Base-by-base conservation (phyloP, 352 stramenopile genomes). In the Globisporangium spiculum region DNA sequence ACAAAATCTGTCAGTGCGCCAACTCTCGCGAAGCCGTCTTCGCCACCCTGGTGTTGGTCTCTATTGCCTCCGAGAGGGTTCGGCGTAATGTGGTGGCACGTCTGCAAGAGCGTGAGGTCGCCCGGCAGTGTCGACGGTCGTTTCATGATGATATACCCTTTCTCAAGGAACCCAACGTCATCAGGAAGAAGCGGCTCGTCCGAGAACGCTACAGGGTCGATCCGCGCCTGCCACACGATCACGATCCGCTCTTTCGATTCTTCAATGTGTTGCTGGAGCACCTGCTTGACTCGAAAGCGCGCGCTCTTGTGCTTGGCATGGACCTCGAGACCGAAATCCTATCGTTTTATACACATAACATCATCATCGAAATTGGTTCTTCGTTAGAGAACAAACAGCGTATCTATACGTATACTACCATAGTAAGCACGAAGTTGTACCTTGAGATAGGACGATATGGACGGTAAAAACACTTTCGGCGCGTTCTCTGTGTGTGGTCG, bases 121-220 rank as follows among this genome's bases (percentile, higher is more conserved):
- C 53, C 67, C 8, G 34, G 44, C 7, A 52, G 24, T 22, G 58
- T 26, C 54, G 57, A 44, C 60, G 52, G n/a, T 27, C 67, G 71
- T 52, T 77, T 70, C 18, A 85, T 67, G 36, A 85, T 61, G 27
- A 80, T 52, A 71, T 75, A 89, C 0, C 75, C 77, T 46, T 74
- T 72, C 62, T 86, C 78, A 18, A 79, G 68, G 60, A 89, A 81
- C 22, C 63, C 63, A 22, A 71, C 48, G 48, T 55, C 71, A 36
- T 72, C 75, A 1, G 83, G 74, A 36, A 86, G 68, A 1, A 73
- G 73, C 22, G 66, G 48, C 8, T 55, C 70, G 12, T 75, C 77
- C 1, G 71, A 77, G 58, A 86, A 80, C 61, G 79, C 76, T n/a
- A 82, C 74, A 0, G 81, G 79, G 38, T 84, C 80, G 30, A 83